Conservation (phyloP, 2,329 filamentous ascomycete genomes). For the Allantophomopsis lycopodina region DNA sequence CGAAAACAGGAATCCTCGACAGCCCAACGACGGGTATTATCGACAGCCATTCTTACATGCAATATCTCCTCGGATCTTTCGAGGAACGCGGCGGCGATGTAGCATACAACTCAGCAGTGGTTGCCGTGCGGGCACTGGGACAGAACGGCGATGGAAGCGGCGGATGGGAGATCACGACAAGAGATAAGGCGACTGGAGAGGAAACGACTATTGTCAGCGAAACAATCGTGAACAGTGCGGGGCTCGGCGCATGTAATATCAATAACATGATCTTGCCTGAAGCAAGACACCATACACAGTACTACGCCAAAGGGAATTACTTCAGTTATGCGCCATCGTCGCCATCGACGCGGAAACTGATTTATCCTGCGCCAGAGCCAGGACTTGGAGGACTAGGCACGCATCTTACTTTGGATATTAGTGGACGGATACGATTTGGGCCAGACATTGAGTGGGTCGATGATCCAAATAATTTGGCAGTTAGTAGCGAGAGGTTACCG, state of each 20-base stretch:
- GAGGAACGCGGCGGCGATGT: slow-evolving; percentile 64
- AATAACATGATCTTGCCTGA: slow-evolving; percentile 69
- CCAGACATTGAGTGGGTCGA: slow-evolving; percentile 93
- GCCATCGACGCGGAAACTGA: slow-evolving; percentile 56
- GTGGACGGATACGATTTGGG: slow-evolving; percentile 75
- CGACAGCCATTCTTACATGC: slow-evolving; percentile 77
- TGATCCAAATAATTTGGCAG: slow-evolving; percentile 52
- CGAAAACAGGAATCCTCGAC: slow-evolving; percentile 63
- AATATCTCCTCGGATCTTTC: slow-evolving; percentile 61
- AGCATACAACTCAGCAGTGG: slow-evolving; percentile 56
- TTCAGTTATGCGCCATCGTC: slow-evolving; percentile 62
- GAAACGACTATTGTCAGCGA: slow-evolving; percentile 53
- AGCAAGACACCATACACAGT: slow-evolving; percentile 41
- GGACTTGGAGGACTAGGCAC: slow-evolving; percentile 80
- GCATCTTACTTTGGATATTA: slow-evolving; percentile 83
- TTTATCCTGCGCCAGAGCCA: slow-evolving; percentile 79
- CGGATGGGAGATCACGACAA: slow-evolving; percentile 58
- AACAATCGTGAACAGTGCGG: slow-evolving; percentile 74
- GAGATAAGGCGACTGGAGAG: slow-evolving; percentile 30
- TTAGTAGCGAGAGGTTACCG: slow-evolving; percentile 46
- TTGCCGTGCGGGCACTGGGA: slow-evolving; percentile 27
- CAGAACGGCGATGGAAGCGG: slow-evolving; percentile 24
- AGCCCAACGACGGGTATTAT: slow-evolving; percentile 80
- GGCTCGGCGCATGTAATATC: slow-evolving; percentile 61
- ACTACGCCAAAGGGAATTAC: slow-evolving; percentile 91